A percentile compares a stretch with the other conserved stretches of the same genome.
Conservation (phyloP, 192 early-diverging fungal genomes). For the Umbelopsis sp. region DNA sequence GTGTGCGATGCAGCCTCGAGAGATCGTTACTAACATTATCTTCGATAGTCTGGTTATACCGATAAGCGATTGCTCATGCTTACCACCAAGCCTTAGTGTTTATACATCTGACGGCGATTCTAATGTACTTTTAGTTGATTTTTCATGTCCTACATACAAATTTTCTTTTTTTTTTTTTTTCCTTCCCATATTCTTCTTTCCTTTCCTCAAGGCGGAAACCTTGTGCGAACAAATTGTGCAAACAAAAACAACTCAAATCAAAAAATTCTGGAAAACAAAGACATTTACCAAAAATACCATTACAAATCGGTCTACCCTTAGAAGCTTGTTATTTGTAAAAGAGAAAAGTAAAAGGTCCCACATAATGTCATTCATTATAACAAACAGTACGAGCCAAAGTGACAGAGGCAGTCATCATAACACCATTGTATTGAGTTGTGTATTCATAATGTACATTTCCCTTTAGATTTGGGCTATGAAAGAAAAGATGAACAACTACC, state of each 20-base stretch:
- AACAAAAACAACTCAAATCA: no score
- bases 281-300: no score
- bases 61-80: slow-evolving; percentile 39
- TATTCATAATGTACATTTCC: background rate
- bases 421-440: background rate
- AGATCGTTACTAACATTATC: background rate
- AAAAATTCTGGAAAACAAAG: no score
- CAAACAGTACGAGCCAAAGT: no score
- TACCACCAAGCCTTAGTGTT: slow-evolving; percentile 20
- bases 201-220: background rate
- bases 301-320: no score
- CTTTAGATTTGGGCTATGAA: background rate
- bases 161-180: background rate
- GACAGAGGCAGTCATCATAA: no score
- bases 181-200: background rate
- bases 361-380: no score
- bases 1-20: no score
- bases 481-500: background rate
- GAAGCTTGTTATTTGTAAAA: no score
- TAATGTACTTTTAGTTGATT: slow-evolving; percentile 16
- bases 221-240: background rate
- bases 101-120: background rate
- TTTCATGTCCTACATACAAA: background rate
- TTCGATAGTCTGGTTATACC: slow-evolving; percentile 39
- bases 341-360: no score